These are phyloP conservation scores for Tagetes erecta DNA, from an alignment of 129 eudicot species.

Conservation along the genomic window DNA sequence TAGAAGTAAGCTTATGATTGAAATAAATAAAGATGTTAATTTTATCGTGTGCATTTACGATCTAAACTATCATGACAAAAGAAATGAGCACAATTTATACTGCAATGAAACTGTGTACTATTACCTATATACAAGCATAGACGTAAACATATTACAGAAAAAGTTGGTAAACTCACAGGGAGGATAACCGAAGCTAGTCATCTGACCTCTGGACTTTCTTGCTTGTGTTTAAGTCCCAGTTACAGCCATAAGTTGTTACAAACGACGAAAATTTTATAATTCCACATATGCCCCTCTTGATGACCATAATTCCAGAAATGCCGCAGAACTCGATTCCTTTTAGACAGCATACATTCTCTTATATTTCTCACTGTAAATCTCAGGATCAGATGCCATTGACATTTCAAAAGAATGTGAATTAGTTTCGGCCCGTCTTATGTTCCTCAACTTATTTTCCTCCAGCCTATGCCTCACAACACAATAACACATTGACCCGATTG, in stretches of 20 bases:
- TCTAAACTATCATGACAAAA: slow-evolving; percentile 11
- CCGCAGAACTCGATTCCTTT: slow-evolving; percentile 2
- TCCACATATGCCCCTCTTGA: neutral
- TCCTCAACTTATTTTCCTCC: slow-evolving; percentile 69
- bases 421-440: slow-evolving; percentile 53
- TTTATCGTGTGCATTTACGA: neutral
- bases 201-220: slow-evolving; percentile 16
- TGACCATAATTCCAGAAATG: slow-evolving; percentile 17
- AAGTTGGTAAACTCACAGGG: slow-evolving; percentile 34
- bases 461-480: slow-evolving; percentile 75
- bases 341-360: slow-evolving; percentile 85
- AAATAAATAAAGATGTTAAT: neutral
- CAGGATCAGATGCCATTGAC: slow-evolving; percentile 76
- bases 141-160: slow-evolving; percentile 12
- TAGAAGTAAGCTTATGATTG: neutral
- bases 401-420: slow-evolving; percentile 66
- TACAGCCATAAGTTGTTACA: neutral
- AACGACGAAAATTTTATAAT: neutral
- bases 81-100: slow-evolving; percentile 13
- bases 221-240: neutral
- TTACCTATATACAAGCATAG: slow-evolving; percentile 28
- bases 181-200: neutral
- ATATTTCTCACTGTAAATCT: slow-evolving; percentile 57
- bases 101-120: slow-evolving; percentile 21
- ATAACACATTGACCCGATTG: slow-evolving; percentile 88